A percentile compares a stretch with the other conserved stretches of the same genome.
Conservation (phyloP, 345 rosid genomes). For the Toxicodendron radicans region DNA sequence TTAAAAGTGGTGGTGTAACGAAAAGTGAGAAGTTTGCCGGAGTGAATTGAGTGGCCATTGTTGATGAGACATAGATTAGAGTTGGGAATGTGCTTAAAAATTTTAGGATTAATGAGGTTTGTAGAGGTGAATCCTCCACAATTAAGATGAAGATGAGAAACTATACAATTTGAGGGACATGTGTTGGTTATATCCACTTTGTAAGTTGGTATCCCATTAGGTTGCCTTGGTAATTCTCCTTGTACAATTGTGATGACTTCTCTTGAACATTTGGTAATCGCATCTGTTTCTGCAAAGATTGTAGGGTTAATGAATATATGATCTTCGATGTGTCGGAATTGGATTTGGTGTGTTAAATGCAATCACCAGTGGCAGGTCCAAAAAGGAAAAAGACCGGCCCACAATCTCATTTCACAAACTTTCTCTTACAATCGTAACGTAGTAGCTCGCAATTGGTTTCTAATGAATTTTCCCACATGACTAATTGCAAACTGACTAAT, state of each 20-base stretch:
- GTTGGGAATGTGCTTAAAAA: neutral
- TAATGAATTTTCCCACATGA: too few relatives aligned
- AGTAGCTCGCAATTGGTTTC: too few relatives aligned
- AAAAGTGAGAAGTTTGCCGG: neutral
- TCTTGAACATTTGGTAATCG: neutral
- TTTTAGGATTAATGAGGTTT: neutral
- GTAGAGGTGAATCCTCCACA: neutral
- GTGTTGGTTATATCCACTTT: neutral
- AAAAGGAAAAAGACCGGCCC: too few relatives aligned
- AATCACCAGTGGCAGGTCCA: too few relatives aligned
- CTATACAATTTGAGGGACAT: neutral
- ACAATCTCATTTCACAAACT: too few relatives aligned
- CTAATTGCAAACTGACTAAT: too few relatives aligned
- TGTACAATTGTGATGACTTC: neutral
- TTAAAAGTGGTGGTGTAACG: neutral
- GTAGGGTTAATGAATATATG: too few relatives aligned
- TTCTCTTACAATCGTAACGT: too few relatives aligned
- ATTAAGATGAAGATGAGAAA: neutral
- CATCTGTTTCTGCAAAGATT: neutral
- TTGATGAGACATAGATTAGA: neutral
- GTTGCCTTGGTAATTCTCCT: neutral
- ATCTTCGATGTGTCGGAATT: too few relatives aligned
- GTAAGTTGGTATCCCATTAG: constrained; percentile 5
- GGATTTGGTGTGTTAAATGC: too few relatives aligned
- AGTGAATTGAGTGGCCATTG: neutral